These are phyloP conservation scores for Paratrimastix pyriformis DNA, from an alignment of 78 protist species.

Conservation along the genomic window DNA sequence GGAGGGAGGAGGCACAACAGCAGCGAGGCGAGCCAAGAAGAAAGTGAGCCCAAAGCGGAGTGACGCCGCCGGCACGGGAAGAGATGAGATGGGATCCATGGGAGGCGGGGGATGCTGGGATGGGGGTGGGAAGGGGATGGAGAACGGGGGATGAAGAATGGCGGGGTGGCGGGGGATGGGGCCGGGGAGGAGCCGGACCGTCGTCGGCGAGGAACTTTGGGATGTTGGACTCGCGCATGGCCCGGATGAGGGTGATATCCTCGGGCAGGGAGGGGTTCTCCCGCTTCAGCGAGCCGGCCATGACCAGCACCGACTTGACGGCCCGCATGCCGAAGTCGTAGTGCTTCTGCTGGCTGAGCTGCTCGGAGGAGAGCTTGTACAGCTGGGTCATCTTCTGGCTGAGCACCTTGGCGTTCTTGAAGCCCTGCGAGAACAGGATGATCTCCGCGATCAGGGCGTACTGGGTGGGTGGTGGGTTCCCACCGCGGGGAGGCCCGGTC, in stretches of 20 bases:
- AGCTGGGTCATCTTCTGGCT: constrained; percentile 54
- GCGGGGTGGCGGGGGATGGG: no score
- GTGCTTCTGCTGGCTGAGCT: constrained; percentile 68
- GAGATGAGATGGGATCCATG: no score
- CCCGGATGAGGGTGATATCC: constrained; percentile 60
- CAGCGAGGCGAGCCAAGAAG: no score
- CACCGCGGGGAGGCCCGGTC: not conserved
- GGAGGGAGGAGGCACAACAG: no score
- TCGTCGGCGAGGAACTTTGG: constrained; percentile 74
- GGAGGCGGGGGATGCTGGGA: no score
- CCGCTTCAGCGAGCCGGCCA: constrained; percentile 59
- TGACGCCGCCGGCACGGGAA: no score
- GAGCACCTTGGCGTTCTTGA: constrained; percentile 43
- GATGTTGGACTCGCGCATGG: constrained; percentile 65
- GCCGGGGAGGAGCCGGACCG: no score
- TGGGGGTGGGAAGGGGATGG: no score
- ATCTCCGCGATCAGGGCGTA: constrained; percentile 44
- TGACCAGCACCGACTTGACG: constrained; percentile 52
- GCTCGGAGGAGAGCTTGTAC: constrained; percentile 60
- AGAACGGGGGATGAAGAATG: no score
- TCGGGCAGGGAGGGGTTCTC: constrained; percentile 32
- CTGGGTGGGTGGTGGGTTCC: not conserved
- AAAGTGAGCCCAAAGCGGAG: no score
- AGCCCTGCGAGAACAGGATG: constrained; percentile 47
- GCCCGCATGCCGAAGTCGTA: constrained; percentile 75